Evolutionary conservation across 306 rosid genomes (phyloP), one percentile per base, ranked within the genome.

Genomic region (Nissolia schottii): DNA sequence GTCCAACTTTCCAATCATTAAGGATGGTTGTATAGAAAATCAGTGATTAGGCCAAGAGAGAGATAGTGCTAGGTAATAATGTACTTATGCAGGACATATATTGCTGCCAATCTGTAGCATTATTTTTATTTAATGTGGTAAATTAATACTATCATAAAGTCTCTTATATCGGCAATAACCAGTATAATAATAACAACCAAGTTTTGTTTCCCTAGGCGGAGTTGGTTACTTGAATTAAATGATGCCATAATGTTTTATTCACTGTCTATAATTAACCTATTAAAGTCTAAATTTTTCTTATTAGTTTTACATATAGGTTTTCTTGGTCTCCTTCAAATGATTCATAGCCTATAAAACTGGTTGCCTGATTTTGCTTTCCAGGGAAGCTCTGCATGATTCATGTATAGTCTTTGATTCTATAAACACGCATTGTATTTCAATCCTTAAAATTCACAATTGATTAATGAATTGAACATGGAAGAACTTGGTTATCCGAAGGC

Each of bases 21-120:
- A 65, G 40, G 29, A 45, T 29, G 67, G 71, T 34, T 51, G 81
- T 51, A 76, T 51, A 76, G 65, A 67, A 71, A 67, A 45, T 25
- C 25, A 64, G 54, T 62, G 58, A 63, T 19, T 29, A 74, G 78
- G 48, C 10, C 54, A 62, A 59, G 58, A 67, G 48, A 75, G 45
- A 35, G 50, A 14, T 19, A 54, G 67, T 49, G 61, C 34, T 73
- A 59, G 43, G 59, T 71, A 56, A 14, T 45, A 16, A 3, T 45
- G 69, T 43, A 55, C 15, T 15, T 34, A 56, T 35, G 27, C 43
- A 49, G 18, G 31, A 66, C 40, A 58, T 38, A 28, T 29, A n/a
- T 56, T 67, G 75, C 71, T 66, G 8, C 61, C 41, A 45, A 37
- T 16, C 7, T 5, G 22, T 53, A 55, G 28, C 46, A 55, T 54